These are phyloP conservation scores for Camellia sinensis DNA, from an alignment of 148 eudicot species.

Conservation along the genomic window DNA sequence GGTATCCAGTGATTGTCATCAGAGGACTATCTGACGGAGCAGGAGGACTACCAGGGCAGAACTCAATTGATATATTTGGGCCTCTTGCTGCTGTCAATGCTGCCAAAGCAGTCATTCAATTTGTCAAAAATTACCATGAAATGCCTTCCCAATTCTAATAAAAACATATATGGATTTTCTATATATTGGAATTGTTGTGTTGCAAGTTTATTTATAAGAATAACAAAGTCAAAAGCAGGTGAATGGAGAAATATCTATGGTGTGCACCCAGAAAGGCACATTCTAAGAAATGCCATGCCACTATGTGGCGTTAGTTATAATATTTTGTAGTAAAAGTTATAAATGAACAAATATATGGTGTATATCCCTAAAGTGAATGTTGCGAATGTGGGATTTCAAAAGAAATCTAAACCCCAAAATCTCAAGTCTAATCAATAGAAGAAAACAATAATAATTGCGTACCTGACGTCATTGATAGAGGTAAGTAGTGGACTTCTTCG, in stretches of 20 bases:
- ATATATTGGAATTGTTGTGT: neutral
- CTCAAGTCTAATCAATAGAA: too few species aligned
- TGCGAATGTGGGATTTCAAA: too few species aligned
- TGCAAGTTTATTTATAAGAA: neutral
- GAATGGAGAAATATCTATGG: neutral
- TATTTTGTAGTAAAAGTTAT: too few species aligned
- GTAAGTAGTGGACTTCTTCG: too few species aligned
- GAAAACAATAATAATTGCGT: too few species aligned
- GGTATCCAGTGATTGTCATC: conserved; percentile 20
- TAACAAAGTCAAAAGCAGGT: neutral
- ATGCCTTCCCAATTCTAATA: neutral
- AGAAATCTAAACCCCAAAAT: too few species aligned
- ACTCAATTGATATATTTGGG: conserved; percentile 8
- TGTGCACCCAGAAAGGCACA: too few species aligned
- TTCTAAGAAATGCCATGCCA: too few species aligned
- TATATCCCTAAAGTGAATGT: too few species aligned
- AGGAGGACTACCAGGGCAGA: conserved; percentile 22
- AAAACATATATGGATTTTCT: neutral
- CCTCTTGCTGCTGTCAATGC: conserved; percentile 29
- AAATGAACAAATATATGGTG: too few species aligned
- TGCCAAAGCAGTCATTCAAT: conserved; percentile 18
- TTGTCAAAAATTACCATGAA: conserved; percentile 18
- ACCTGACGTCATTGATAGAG: too few species aligned
- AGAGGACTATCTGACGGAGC: conserved; percentile 33
- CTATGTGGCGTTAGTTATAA: too few species aligned